A percentile compares a stretch with the other conserved stretches of the same genome.
Evolutionary conservation across 495 filamentous ascomycete species (phyloP).

Genomic region (Coniosporium apollinis): DNA sequence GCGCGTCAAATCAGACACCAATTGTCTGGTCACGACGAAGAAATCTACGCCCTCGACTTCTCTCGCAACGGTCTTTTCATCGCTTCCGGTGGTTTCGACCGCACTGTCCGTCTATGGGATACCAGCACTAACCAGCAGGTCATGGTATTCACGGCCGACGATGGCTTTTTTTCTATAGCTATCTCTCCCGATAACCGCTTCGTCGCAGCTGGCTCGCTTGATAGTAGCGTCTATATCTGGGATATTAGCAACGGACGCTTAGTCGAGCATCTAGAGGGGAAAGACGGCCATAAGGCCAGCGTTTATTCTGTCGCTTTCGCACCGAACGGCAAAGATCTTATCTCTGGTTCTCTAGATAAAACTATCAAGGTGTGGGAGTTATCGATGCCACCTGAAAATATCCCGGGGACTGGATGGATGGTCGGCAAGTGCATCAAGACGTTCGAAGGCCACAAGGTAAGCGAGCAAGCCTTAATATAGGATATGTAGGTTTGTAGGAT

Average conservation of each 20-base stretch:
- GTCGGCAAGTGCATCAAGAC: constrained; percentile 72
- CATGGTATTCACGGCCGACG: constrained; percentile 68
- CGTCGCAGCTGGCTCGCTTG: constrained; percentile 73
- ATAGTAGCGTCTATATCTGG: constrained; percentile 86
- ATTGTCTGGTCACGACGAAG: constrained; percentile 76
- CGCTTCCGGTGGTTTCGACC: constrained; percentile 74
- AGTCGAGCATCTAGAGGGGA: constrained; percentile 67
- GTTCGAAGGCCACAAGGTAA: constrained; percentile 79
- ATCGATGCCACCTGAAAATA: constrained; percentile 44
- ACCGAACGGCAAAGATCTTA: constrained; percentile 70
- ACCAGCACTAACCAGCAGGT: constrained; percentile 58
- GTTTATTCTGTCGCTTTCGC: constrained; percentile 90
- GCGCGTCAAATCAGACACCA: constrained; percentile 59
- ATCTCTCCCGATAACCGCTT: constrained; percentile 79
- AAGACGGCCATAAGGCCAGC: constrained; percentile 77
- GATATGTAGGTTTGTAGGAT: too few relatives aligned
- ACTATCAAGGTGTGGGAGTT: constrained; percentile 95
- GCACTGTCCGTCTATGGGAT: constrained; percentile 81
- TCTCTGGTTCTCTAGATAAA: constrained; percentile 81
- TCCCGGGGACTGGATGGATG: constrained; percentile 45
- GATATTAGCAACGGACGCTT: constrained; percentile 66
- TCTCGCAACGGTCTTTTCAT: constrained; percentile 75
- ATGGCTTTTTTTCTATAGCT: constrained; percentile 80
- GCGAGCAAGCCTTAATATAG: too few relatives aligned
- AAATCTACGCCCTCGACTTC: constrained; percentile 88